Conservation (phyloP, 73 alveolate species). For the Symbiodinium natans region DNA sequence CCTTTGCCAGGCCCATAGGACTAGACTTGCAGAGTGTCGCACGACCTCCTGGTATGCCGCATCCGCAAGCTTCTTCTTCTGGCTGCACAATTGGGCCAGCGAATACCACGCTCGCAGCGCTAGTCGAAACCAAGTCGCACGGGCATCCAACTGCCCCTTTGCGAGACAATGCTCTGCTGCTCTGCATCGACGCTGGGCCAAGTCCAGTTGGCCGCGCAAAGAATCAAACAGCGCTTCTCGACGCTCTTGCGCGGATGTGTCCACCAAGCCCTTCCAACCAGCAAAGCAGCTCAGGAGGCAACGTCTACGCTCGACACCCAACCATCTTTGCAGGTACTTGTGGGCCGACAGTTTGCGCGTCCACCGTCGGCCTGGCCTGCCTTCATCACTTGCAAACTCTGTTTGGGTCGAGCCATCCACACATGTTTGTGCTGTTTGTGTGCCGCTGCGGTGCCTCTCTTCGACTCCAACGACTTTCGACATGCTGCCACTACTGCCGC, state of each 20-base stretch:
- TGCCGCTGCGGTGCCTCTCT: background rate
- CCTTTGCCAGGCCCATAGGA: background rate
- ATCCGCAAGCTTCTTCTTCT: background rate
- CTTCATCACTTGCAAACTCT: background rate
- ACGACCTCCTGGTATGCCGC: background rate
- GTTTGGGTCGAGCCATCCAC: background rate
- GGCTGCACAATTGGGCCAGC: background rate
- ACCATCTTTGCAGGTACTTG: background rate
- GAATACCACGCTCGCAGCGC: background rate
- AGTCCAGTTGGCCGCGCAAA: slow-evolving; percentile 20
- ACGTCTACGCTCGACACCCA: background rate
- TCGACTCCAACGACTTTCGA: background rate
- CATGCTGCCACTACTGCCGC: background rate
- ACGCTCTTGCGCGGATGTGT: slow-evolving; percentile 35
- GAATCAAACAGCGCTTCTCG: slow-evolving; percentile 61
- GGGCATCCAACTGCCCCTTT: background rate
- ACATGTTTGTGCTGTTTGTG: background rate
- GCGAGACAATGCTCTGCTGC: slow-evolving; percentile 53
- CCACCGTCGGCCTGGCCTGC: background rate
- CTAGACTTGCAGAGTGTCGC: background rate
- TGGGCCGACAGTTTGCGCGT: background rate
- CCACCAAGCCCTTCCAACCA: slow-evolving; percentile 53
- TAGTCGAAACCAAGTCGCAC: background rate
- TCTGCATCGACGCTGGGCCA: slow-evolving; percentile 21
- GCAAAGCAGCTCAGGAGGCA: slow-evolving; percentile 35